Evolutionary conservation across 2,329 filamentous ascomycete genomes (phyloP).

Genomic region (Xylariaceae sp.): DNA sequence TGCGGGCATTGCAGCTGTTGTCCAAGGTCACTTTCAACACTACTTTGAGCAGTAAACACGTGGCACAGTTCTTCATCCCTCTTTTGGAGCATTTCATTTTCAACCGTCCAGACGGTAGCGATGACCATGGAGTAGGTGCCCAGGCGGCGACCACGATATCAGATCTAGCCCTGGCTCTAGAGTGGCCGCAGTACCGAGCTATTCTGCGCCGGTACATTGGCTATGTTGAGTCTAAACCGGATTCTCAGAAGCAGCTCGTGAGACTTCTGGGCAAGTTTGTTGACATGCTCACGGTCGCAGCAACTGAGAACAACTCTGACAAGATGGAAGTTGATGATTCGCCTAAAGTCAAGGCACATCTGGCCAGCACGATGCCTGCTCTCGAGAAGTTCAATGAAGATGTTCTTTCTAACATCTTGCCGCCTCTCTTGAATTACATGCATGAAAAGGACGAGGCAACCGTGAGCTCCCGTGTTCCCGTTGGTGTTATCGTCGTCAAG

Average conservation of each 20-base stretch:
- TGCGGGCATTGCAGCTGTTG: constrained; percentile 75
- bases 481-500: constrained; percentile 84
- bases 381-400: constrained; percentile 65
- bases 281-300: constrained; percentile 63
- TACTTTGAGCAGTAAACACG: constrained; percentile 67
- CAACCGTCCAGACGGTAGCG: constrained; percentile 63
- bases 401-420: constrained; percentile 68
- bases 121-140: constrained; percentile 81
- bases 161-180: constrained; percentile 66
- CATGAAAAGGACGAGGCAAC: constrained; percentile 93
- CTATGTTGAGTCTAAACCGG: constrained; percentile 74
- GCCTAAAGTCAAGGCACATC: constrained; percentile 34
- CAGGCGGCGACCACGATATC: constrained; percentile 81
- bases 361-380: constrained; percentile 63
- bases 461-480: constrained; percentile 85
- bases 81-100: constrained; percentile 93
- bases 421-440: constrained; percentile 74
- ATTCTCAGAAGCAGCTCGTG: constrained; percentile 80
- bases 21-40: constrained; percentile 60
- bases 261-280: constrained; percentile 75
- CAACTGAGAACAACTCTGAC: constrained; percentile 35
- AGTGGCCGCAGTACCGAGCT: constrained; percentile 86
- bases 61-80: constrained; percentile 83
- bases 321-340: constrained; percentile 41
- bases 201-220: constrained; percentile 78